Evolutionary conservation across 2,329 filamentous ascomycete genomes (phyloP).

Genomic region (Hypoxylon sp.): DNA sequence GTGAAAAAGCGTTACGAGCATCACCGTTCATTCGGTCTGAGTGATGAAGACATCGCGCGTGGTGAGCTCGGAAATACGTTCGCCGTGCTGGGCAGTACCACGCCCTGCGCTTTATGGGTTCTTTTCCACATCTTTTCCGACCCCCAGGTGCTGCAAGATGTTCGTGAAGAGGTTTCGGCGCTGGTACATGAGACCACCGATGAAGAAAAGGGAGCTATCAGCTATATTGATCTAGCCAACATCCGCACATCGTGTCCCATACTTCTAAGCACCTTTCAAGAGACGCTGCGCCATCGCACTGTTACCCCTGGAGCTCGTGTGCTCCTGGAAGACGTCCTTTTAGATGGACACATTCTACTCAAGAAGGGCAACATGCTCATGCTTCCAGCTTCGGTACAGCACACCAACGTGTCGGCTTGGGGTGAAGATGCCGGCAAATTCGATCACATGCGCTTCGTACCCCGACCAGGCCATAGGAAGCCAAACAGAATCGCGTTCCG

Average conservation of each 20-base stretch:
- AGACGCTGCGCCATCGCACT: slow-evolving; percentile 49
- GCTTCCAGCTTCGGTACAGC: slow-evolving; percentile 42
- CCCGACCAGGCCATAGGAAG: slow-evolving; percentile 14
- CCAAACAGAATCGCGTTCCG: slow-evolving; percentile 33
- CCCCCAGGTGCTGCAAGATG: slow-evolving; percentile 42
- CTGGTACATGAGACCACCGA: slow-evolving; percentile 29
- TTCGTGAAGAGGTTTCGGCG: slow-evolving; percentile 44
- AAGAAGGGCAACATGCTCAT: slow-evolving; percentile 46
- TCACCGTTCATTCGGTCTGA: slow-evolving; percentile 42
- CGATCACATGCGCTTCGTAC: slow-evolving; percentile 36
- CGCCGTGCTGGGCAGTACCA: slow-evolving; percentile 6
- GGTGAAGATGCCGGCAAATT: slow-evolving; percentile 36
- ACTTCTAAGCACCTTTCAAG: slow-evolving; percentile 52
- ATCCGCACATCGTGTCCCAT: slow-evolving; percentile 49
- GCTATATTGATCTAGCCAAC: slow-evolving; percentile 44
- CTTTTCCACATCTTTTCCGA: slow-evolving; percentile 44
- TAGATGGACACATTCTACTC: slow-evolving; percentile 40
- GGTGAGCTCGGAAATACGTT: too few relatives aligned
- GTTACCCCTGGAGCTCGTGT: slow-evolving; percentile 45
- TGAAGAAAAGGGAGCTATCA: slow-evolving; percentile 11
- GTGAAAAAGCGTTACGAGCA: slow-evolving; percentile 39
- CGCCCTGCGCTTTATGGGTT: slow-evolving; percentile 48
- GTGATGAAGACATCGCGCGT: too few relatives aligned
- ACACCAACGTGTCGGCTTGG: slow-evolving; percentile 36
- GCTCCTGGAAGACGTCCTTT: slow-evolving; percentile 47